A percentile compares a stretch with the other conserved stretches of the same genome.
Conservation (phyloP, 2,329 filamentous ascomycete genomes). For the Phialophora verrucosa region DNA sequence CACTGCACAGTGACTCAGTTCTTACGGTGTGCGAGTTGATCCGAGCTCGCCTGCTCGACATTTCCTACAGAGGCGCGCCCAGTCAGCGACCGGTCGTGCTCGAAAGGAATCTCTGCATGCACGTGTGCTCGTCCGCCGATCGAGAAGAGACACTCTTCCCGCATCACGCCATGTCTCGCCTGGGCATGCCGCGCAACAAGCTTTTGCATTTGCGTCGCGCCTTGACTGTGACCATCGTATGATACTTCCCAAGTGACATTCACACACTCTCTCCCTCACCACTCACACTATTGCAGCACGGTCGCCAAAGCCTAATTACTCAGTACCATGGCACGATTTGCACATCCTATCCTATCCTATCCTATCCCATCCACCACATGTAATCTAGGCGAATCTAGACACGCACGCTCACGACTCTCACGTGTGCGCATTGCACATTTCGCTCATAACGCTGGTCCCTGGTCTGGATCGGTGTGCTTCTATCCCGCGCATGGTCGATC, state of each 20-base stretch:
- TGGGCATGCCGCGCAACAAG: no score
- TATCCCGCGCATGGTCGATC: not conserved
- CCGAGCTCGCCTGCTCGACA: constrained; percentile 3
- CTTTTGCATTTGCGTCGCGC: no score
- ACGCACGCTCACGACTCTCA: not conserved
- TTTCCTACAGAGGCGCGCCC: not conserved
- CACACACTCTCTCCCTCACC: no score
- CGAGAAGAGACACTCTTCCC: no score
- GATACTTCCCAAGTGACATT: no score
- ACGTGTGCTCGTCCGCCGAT: not conserved
- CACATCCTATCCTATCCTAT: no score
- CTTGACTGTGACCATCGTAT: no score
- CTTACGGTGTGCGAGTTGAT: not conserved
- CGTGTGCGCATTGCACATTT: not conserved
- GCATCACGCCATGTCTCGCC: no score
- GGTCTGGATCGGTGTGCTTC: not conserved
- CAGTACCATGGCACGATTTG: no score
- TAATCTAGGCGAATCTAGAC: not conserved
- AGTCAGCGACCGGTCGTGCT: not conserved
- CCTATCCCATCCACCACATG: not conserved
- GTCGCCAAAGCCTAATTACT: no score
- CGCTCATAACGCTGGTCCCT: not conserved
- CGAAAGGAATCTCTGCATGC: not conserved
- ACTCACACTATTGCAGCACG: no score
- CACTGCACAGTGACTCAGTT: no score